Evolutionary conservation across 2,329 filamentous ascomycete genomes (phyloP).

Genomic region (Phialophora chinensis): DNA sequence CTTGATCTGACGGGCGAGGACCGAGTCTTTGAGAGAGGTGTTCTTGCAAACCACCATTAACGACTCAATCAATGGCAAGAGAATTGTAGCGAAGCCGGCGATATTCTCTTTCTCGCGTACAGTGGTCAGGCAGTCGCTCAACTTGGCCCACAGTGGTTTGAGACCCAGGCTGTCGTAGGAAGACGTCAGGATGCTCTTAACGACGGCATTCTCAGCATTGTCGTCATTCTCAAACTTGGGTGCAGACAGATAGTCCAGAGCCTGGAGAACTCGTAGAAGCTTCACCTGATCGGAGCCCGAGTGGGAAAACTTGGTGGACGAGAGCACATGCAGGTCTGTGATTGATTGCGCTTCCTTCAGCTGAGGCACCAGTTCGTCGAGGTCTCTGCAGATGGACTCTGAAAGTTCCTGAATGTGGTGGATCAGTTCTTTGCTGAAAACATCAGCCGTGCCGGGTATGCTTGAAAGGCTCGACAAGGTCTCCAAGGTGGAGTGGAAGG

Average conservation of each 20-base stretch:
- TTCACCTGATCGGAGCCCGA: conserved; percentile 97
- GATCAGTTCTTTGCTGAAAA: conserved; percentile 93
- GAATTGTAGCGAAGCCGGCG: conserved; percentile 94
- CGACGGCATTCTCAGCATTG: conserved; percentile 59
- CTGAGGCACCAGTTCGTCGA: conserved; percentile 82
- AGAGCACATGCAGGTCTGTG: conserved; percentile 93
- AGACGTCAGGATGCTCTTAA: conserved; percentile 82
- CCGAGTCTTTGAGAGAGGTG: conserved; percentile 76
- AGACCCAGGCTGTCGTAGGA: conserved; percentile 93
- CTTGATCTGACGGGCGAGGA: conserved; percentile 59
- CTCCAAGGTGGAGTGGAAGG: conserved; percentile 94
- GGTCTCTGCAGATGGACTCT: conserved; percentile 80
- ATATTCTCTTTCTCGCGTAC: conserved; percentile 93
- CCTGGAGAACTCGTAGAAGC: conserved; percentile 86
- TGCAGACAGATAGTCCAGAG: conserved; percentile 94
- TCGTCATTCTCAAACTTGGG: conserved; percentile 68
- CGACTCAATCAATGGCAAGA: conserved; percentile 91
- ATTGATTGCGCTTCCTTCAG: conserved; percentile 86
- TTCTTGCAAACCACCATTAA: conserved; percentile 99
- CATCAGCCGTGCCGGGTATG: conserved; percentile 84
- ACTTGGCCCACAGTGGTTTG: conserved; percentile 85
- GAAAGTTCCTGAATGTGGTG: conserved; percentile 84
- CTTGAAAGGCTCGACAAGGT: conserved; percentile 98
- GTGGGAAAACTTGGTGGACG: conserved; percentile 92
- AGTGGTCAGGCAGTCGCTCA: conserved; percentile 84